These are phyloP conservation scores for Cymbopogon citratus DNA, from an alignment of 176 grass and related monocot species.

Conservation along the genomic window DNA sequence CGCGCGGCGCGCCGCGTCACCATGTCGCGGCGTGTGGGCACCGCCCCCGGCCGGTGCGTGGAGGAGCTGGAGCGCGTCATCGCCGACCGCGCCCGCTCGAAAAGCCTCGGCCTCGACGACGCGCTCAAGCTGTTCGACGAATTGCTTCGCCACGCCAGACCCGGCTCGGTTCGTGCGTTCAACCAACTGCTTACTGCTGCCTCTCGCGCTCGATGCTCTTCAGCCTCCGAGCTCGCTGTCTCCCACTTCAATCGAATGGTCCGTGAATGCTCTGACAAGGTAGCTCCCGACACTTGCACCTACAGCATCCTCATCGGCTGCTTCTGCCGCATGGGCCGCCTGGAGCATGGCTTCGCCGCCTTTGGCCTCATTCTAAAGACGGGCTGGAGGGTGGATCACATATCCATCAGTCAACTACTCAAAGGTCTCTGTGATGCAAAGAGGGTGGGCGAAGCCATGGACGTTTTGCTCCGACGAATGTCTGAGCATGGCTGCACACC, in stretches of 20 bases:
- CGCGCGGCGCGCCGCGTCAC: too few species aligned
- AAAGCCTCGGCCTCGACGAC: not conserved
- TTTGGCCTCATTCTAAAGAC: not conserved
- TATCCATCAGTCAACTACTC: not conserved
- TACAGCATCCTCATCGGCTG: too few species aligned
- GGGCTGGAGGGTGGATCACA: not conserved
- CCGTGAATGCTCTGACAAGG: too few species aligned
- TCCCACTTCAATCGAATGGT: too few species aligned
- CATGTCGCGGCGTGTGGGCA: too few species aligned
- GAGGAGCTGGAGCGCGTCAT: not conserved
- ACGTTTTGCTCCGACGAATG: too few species aligned
- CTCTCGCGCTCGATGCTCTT: not conserved
- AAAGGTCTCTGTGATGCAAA: conserved; percentile 19
- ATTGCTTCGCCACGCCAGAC: not conserved
- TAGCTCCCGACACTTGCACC: too few species aligned
- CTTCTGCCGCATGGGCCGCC: not conserved
- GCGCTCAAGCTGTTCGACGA: not conserved
- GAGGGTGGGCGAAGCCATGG: not conserved
- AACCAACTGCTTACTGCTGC: not conserved
- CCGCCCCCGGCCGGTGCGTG: not conserved
- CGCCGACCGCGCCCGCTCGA: not conserved
- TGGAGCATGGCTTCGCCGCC: not conserved
- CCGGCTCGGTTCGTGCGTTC: not conserved
- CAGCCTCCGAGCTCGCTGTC: too few species aligned
- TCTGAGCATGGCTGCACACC: too few species aligned